Evolutionary conservation across 2,329 filamentous ascomycete species (phyloP).

Genomic region (Sclerotinia subarctica): DNA sequence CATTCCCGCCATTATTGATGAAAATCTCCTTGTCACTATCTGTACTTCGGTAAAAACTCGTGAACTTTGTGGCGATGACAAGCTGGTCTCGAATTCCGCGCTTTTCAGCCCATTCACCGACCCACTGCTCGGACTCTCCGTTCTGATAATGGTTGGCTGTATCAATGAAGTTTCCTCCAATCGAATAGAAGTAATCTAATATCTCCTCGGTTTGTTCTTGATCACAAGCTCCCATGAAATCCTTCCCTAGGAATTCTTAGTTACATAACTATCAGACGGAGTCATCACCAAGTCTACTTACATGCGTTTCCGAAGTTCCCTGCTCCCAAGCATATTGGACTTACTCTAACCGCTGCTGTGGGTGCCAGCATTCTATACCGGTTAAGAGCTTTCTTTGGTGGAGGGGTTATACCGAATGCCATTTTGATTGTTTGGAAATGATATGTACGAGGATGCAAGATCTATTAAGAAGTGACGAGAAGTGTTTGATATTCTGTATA

Average conservation of each 20-base stretch:
- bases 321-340: constrained; percentile 60
- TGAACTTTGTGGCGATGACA: constrained; percentile 64
- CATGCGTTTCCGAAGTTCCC: constrained; percentile 64
- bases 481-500: neutral
- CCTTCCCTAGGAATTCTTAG: constrained; percentile 42
- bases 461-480: neutral
- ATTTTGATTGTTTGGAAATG: constrained; percentile 20
- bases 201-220: constrained; percentile 36
- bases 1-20: constrained; percentile 56
- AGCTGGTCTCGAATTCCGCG: constrained; percentile 61
- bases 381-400: constrained; percentile 57
- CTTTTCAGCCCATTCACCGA: constrained; percentile 68
- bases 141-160: constrained; percentile 64
- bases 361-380: constrained; percentile 66
- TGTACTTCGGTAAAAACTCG: constrained; percentile 37
- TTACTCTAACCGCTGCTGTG: constrained; percentile 63
- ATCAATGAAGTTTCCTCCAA: constrained; percentile 68
- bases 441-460: neutral
- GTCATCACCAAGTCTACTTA: constrained; percentile 21
- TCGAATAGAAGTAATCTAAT: constrained; percentile 53
- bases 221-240: constrained; percentile 53
- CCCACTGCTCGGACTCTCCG: constrained; percentile 60
- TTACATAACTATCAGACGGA: neutral
- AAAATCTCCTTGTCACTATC: constrained; percentile 35
- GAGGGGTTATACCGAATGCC: constrained; percentile 26